Conservation (phyloP, 495 filamentous ascomycete species). For the Neurospora tetraspora region DNA sequence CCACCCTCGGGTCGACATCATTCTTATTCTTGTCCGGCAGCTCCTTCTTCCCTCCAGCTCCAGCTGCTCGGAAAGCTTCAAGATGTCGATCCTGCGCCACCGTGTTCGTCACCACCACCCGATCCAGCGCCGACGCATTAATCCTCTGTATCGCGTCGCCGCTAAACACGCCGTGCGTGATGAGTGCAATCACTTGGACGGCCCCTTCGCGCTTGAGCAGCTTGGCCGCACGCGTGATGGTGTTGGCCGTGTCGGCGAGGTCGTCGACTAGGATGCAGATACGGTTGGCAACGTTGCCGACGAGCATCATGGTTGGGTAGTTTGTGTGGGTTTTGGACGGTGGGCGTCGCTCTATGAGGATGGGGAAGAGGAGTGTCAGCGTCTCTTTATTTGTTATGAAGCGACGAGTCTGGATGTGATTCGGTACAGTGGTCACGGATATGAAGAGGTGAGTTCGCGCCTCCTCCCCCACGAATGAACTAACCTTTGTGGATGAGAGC, state of each 20-base stretch:
- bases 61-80: slow-evolving; percentile 46
- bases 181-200: slow-evolving; percentile 72
- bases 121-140: slow-evolving; percentile 81
- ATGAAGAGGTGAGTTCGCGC: neutral
- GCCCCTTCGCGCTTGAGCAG: slow-evolving; percentile 91
- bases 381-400: neutral
- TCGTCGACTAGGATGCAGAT: slow-evolving; percentile 90
- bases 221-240: slow-evolving; percentile 94
- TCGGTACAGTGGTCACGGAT: neutral
- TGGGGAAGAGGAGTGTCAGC: neutral
- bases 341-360: slow-evolving; percentile 65
- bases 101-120: slow-evolving; percentile 87
- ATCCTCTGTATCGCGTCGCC: slow-evolving; percentile 92
- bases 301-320: slow-evolving; percentile 97
- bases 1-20: neutral
- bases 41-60: slow-evolving; percentile 56
- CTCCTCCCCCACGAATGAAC: slow-evolving; percentile 2
- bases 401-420: neutral
- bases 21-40: neutral
- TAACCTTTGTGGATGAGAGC: slow-evolving; percentile 94
- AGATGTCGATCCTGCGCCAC: slow-evolving; percentile 57
- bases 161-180: slow-evolving; percentile 90
- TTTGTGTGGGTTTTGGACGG: slow-evolving; percentile 80
- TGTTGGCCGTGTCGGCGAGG: slow-evolving; percentile 90
- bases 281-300: slow-evolving; percentile 73